These are phyloP conservation scores for Boehmeria nivea DNA, from an alignment of 306 rosid species.

Conservation along the genomic window DNA sequence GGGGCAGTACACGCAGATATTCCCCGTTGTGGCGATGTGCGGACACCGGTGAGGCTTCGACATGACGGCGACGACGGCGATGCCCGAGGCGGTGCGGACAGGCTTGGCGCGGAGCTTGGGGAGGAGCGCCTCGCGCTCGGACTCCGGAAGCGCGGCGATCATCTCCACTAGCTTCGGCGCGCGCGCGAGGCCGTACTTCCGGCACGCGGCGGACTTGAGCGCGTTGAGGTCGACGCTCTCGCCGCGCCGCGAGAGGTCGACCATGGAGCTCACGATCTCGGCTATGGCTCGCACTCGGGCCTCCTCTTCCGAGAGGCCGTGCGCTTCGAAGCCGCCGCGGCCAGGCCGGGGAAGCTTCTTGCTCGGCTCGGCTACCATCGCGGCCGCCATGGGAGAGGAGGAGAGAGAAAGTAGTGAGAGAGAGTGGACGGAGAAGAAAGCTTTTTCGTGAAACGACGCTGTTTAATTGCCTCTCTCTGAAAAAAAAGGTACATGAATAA, in stretches of 20 bases:
- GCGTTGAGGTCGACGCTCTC: constrained; percentile 84
- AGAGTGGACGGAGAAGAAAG: background rate
- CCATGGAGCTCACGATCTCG: constrained; percentile 88
- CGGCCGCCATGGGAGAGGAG: constrained; percentile 44
- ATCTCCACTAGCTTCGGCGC: constrained; percentile 96
- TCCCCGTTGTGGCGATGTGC: constrained; percentile 92
- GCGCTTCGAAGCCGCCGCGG: constrained; percentile 75
- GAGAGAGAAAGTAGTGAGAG: background rate
- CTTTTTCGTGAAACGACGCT: too few species aligned
- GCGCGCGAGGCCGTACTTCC: constrained; percentile 91
- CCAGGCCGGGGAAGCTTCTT: constrained; percentile 78
- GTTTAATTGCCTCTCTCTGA: too few species aligned
- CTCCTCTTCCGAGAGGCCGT: constrained; percentile 83
- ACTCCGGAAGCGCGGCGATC: constrained; percentile 88
- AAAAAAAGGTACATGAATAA: too few species aligned
- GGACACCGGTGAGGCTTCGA: constrained; percentile 97
- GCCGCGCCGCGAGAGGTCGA: constrained; percentile 79
- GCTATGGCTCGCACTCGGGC: constrained; percentile 92
- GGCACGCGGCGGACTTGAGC: constrained; percentile 85
- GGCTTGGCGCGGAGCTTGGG: constrained; percentile 97
- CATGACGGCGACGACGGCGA: constrained; percentile 96
- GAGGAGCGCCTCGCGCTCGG: constrained; percentile 74
- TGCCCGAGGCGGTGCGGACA: constrained; percentile 90
- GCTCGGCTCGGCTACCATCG: constrained; percentile 41
- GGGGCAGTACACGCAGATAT: constrained; percentile 94